Percentiles rank a stretch among this genome's conserved stretches.
Conservation (phyloP, 192 early-diverging fungal species). For the Linnemannia schmuckeri region DNA sequence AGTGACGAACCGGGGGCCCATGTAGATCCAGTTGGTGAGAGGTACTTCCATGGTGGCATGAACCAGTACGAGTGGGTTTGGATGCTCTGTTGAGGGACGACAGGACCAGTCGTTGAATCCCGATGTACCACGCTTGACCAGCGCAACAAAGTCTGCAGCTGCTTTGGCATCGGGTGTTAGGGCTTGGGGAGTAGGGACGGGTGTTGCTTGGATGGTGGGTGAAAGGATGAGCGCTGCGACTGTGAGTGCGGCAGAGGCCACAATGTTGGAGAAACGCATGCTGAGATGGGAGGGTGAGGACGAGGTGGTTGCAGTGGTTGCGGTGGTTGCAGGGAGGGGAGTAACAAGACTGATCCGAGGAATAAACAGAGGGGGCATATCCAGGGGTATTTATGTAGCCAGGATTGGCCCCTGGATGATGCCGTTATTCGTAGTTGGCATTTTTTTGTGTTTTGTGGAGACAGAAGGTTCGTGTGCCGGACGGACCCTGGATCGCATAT, state of each 20-base stretch:
- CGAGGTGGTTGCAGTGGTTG: not conserved
- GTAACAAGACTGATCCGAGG: not conserved
- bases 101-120: constrained; percentile 5
- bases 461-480: not conserved
- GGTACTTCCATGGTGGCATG: not conserved
- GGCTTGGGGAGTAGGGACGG: not conserved
- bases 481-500: not conserved
- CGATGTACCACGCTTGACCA: not conserved
- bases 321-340: not conserved
- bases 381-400: not conserved
- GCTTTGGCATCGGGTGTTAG: not conserved
- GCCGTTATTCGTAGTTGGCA: not conserved
- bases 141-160: not conserved
- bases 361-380: not conserved
- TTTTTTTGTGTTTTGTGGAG: not conserved
- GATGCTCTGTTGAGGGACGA: not conserved
- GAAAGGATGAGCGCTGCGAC: not conserved
- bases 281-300: not conserved
- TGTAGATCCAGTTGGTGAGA: constrained; percentile 1
- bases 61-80: not conserved
- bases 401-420: not conserved
- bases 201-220: not conserved
- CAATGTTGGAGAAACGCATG: not conserved
- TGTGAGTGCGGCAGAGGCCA: not conserved
- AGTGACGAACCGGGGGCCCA: not conserved